phyloP scores from a whole-genome alignment of 2,329 filamentous ascomycete genomes.

The Calonectria naviculata region DNA sequence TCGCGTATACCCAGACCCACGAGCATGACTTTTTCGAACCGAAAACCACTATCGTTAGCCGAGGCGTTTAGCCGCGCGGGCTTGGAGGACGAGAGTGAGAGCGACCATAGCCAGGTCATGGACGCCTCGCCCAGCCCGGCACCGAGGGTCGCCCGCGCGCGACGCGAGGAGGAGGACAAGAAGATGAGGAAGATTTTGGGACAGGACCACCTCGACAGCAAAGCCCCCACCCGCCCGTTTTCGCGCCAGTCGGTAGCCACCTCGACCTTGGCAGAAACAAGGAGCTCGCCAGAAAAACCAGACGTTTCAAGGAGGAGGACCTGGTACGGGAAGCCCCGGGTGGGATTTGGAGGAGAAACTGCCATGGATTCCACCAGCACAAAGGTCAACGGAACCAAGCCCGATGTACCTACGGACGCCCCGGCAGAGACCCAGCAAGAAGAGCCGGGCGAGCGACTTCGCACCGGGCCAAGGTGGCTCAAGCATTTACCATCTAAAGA shows the following conservation, averaged over 20 bases:
- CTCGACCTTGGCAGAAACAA: slow-evolving; percentile 30
- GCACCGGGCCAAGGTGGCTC: slow-evolving; percentile 23
- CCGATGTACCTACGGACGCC: slow-evolving; percentile 17
- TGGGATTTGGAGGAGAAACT: slow-evolving; percentile 30
- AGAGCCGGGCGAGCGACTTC: slow-evolving; percentile 5
- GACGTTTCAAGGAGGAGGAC: slow-evolving; percentile 35
- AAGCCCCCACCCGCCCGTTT: slow-evolving; percentile 36
- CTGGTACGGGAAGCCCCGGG: slow-evolving; percentile 39
- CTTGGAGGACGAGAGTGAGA: slow-evolving; percentile 41
- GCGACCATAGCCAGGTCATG: slow-evolving; percentile 39
- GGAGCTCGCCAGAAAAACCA: slow-evolving; percentile 27
- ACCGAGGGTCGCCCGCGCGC: slow-evolving; percentile 56
- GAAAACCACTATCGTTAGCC: slow-evolving; percentile 51
- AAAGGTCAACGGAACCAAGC: slow-evolving; percentile 18
- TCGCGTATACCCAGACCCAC: slow-evolving; percentile 49
- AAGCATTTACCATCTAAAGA: slow-evolving; percentile 36
- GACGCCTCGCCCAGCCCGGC: slow-evolving; percentile 64
- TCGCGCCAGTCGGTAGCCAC: slow-evolving; percentile 37
- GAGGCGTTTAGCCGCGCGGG: slow-evolving; percentile 54
- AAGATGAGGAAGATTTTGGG: slow-evolving; percentile 42
- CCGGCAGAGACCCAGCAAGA: slow-evolving; percentile 6
- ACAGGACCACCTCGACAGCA: slow-evolving; percentile 46
- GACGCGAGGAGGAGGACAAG: slow-evolving; percentile 45
- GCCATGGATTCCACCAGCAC: slow-evolving; percentile 16
- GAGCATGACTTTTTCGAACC: slow-evolving; percentile 39